phyloP scores from a whole-genome alignment of 345 rosid genomes.

The Excoecaria agallocha region DNA sequence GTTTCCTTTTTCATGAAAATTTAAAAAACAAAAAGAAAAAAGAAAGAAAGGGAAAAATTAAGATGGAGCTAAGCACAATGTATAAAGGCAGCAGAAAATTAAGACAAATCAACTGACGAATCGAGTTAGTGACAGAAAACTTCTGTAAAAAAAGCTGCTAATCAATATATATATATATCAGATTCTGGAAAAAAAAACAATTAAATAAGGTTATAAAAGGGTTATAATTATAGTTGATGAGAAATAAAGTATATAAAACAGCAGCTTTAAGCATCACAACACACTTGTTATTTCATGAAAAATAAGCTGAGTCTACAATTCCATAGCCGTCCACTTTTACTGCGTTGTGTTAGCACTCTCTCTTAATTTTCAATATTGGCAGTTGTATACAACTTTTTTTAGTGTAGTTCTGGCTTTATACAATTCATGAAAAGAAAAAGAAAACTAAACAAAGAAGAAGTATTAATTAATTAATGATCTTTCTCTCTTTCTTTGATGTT shows the following conservation, averaged over 20 bases:
- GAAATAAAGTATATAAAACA: background rate
- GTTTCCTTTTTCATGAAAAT: conserved; percentile 21
- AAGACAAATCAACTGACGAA: conserved; percentile 14
- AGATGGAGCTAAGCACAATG: background rate
- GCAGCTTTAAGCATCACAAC: conserved; percentile 45
- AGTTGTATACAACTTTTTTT: conserved; percentile 36
- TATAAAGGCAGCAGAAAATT: background rate
- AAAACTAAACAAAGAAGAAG: too few species aligned
- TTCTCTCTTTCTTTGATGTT: conserved; percentile 1
- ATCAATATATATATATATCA: conserved; percentile 5
- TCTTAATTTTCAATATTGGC: conserved; percentile 26
- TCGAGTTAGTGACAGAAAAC: conserved; percentile 25
- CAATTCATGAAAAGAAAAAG: background rate
- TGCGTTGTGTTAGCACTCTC: conserved; percentile 12
- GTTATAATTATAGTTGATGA: background rate
- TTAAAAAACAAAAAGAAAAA: background rate
- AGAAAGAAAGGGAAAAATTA: too few species aligned
- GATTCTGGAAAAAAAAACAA: conserved; percentile 22
- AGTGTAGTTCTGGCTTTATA: conserved; percentile 31
- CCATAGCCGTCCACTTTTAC: conserved; percentile 34
- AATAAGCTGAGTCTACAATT: conserved; percentile 23
- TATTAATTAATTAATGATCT: background rate
- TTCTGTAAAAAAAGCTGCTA: conserved; percentile 32
- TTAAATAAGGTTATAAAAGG: conserved; percentile 9
- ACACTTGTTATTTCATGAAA: conserved; percentile 23